Evolutionary conservation across 768 basidiomycete species (phyloP).

Genomic region (Strobilomyces echinocephalus): DNA sequence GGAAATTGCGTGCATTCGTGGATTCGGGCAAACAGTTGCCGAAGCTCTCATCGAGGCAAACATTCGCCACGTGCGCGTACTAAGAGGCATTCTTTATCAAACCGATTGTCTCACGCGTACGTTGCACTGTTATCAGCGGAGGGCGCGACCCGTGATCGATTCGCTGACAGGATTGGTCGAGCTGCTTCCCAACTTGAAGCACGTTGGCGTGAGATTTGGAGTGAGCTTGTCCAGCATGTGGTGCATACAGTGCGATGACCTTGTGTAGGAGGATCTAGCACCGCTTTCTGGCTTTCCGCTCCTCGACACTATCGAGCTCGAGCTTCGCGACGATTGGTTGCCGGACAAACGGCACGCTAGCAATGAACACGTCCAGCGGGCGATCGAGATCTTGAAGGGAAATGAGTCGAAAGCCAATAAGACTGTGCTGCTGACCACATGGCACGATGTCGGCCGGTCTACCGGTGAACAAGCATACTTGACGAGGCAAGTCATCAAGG

Average conservation of each 20-base stretch:
- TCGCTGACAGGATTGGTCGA: neutral
- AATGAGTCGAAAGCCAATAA: too few relatives aligned
- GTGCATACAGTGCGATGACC: neutral
- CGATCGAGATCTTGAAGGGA: too few relatives aligned
- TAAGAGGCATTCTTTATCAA: conserved; percentile 3
- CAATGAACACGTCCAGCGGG: neutral
- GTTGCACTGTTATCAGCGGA: conserved; percentile 6
- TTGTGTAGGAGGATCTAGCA: neutral
- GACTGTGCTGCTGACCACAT: too few relatives aligned
- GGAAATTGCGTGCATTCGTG: neutral
- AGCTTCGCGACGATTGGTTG: neutral
- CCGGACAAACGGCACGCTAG: neutral
- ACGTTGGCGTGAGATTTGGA: too few relatives aligned
- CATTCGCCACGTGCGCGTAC: neutral
- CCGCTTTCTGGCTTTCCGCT: neutral
- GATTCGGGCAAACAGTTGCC: conserved; percentile 1
- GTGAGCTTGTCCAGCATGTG: too few relatives aligned
- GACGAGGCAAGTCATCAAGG: conserved; percentile 1
- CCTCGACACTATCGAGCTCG: neutral
- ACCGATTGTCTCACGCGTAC: neutral
- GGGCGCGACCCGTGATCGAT: neutral
- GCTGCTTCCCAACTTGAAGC: too few relatives aligned
- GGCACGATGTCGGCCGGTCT: neutral
- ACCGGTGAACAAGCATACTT: neutral
- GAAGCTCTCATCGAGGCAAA: neutral